Conservation (phyloP, 2,329 filamentous ascomycete species). For the Nigrograna mackinnonii region DNA sequence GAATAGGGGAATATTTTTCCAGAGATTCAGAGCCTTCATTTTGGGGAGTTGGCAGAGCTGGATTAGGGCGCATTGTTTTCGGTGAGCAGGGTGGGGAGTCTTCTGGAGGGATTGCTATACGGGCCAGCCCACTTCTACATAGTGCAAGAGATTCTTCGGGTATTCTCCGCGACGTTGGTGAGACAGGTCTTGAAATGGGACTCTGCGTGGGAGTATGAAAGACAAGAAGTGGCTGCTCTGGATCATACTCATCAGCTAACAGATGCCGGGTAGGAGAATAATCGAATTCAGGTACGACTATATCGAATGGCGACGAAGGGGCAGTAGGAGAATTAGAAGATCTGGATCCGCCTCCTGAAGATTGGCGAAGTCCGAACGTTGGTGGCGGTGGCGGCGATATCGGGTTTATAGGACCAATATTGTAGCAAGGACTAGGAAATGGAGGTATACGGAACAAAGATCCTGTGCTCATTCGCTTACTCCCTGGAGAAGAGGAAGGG, state of each 20-base stretch:
- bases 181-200: slow-evolving; percentile 15
- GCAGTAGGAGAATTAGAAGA: slow-evolving; percentile 14
- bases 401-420: slow-evolving; percentile 70
- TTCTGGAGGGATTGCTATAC: no score
- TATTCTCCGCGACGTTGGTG: slow-evolving; percentile 19
- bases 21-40: slow-evolving; percentile 16
- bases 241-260: slow-evolving; percentile 18
- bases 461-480: slow-evolving; percentile 25
- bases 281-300: slow-evolving; percentile 10
- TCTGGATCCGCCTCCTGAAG: no score
- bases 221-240: slow-evolving; percentile 17
- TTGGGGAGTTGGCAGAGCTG: slow-evolving; percentile 9
- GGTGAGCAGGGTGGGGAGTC: slow-evolving; percentile 44
- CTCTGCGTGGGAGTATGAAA: slow-evolving; percentile 22
- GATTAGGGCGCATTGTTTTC: slow-evolving; percentile 31
- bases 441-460: slow-evolving; percentile 40
- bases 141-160: no score
- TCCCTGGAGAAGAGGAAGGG: slow-evolving; percentile 15
- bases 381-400: slow-evolving; percentile 47
- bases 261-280: slow-evolving; percentile 7
- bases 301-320: slow-evolving; percentile 26
- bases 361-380: slow-evolving; percentile 65
- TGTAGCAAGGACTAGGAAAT: slow-evolving; percentile 78
- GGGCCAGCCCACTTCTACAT: no score
- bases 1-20: slow-evolving; percentile 34